A percentile compares a stretch with the other conserved stretches of the same genome.
Conservation (phyloP, 2,329 filamentous ascomycete genomes). For the Escovopsis weberi region DNA sequence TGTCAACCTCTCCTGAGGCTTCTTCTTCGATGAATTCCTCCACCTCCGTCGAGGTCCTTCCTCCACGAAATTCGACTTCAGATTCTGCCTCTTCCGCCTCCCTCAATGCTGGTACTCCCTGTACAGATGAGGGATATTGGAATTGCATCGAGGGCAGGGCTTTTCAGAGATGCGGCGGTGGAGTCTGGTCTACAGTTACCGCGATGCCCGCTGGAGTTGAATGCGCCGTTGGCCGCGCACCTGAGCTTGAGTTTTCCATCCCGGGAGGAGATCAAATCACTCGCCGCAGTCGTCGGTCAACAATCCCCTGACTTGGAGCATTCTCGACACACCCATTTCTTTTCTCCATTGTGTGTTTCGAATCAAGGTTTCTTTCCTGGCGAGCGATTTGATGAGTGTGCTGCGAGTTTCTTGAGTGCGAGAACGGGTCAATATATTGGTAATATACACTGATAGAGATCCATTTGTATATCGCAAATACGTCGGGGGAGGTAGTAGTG, state of each 20-base stretch:
- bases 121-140: conserved; percentile 34
- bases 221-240: conserved; percentile 28
- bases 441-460: too few species aligned
- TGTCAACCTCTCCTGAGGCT: background rate
- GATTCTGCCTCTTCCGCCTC: conserved; percentile 12
- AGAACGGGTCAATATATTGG: too few species aligned
- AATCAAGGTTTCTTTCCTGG: too few species aligned
- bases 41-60: background rate
- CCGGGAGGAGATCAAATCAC: conserved; percentile 9
- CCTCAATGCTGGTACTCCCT: conserved; percentile 28
- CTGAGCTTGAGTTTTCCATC: conserved; percentile 21
- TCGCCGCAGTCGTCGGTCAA: conserved; percentile 15
- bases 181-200: conserved; percentile 31
- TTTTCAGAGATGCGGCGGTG: conserved; percentile 41
- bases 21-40: too few species aligned
- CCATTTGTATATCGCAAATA: too few species aligned
- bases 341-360: too few species aligned
- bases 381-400: too few species aligned
- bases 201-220: conserved; percentile 29
- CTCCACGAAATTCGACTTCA: conserved; percentile 5
- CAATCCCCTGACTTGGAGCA: background rate
- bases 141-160: conserved; percentile 36
- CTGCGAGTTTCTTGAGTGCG: too few species aligned
- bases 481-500: too few species aligned
- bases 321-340: too few species aligned